Percentiles rank a stretch among this genome's conserved stretches.
Evolutionary conservation across 805 yeast species (phyloP).

Genomic region (Nakazawaea sp.): DNA sequence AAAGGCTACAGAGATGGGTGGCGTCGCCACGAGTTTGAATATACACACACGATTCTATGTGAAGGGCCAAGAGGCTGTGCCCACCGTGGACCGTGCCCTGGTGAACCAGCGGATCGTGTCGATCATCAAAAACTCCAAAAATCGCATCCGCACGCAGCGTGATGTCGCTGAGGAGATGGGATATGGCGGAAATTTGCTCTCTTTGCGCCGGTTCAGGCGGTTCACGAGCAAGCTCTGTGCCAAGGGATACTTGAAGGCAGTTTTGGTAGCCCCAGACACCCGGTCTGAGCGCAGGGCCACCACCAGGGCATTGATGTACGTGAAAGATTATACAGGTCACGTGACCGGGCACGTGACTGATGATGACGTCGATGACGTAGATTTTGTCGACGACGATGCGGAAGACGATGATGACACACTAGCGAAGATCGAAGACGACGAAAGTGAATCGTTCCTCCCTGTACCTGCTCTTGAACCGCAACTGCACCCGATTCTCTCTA

Average conservation of each 20-base stretch:
- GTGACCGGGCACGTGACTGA: neutral
- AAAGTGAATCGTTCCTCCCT: constrained; percentile 20
- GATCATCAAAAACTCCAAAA: constrained; percentile 50
- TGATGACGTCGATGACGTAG: constrained; percentile 6
- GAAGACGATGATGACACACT: constrained; percentile 1
- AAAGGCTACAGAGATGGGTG: constrained; percentile 27
- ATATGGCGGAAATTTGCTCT: constrained; percentile 30
- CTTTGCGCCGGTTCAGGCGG: constrained; percentile 29
- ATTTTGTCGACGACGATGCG: constrained; percentile 17
- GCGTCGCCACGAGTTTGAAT: constrained; percentile 48
- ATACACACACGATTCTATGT: constrained; percentile 39
- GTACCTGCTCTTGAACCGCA: neutral
- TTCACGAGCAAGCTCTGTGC: constrained; percentile 38
- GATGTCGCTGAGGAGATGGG: constrained; percentile 58
- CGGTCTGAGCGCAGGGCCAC: constrained; percentile 35
- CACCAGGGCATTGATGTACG: constrained; percentile 38
- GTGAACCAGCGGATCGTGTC: constrained; percentile 31
- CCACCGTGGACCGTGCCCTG: constrained; percentile 13
- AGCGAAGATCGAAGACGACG: constrained; percentile 9
- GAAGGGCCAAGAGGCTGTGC: constrained; percentile 1
- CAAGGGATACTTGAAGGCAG: constrained; percentile 39
- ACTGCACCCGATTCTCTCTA: constrained; percentile 32
- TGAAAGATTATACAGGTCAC: constrained; percentile 30
- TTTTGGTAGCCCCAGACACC: constrained; percentile 32
- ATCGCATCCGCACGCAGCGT: constrained; percentile 48